Evolutionary conservation across 2,329 filamentous ascomycete species (phyloP).

Genomic region (Dactylonectria estremocensis): DNA sequence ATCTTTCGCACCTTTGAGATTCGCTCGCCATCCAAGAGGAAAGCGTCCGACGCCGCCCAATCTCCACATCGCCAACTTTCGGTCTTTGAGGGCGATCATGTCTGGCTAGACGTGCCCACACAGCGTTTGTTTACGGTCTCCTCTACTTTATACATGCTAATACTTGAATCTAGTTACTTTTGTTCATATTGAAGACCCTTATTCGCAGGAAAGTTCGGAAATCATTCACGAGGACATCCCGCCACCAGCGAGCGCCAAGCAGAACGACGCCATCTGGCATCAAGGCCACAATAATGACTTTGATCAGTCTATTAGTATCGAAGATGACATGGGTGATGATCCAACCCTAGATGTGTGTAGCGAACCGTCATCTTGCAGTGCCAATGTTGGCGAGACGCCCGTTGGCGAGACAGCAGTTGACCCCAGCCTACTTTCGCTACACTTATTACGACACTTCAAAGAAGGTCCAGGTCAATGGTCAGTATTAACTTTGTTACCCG

Average conservation of each 20-base stretch:
- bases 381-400: not conserved
- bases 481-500: accelerated
- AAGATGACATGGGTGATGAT: not conserved
- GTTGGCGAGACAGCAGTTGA: not conserved
- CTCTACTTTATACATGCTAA: accelerated
- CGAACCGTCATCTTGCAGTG: not conserved
- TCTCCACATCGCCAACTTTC: not conserved
- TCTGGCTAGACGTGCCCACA: slow-evolving; percentile 38
- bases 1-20: slow-evolving; percentile 39
- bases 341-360: not conserved
- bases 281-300: not conserved
- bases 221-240: not conserved
- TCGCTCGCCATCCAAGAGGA: not conserved
- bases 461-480: slow-evolving; percentile 42
- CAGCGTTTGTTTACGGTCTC: slow-evolving; percentile 24
- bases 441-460: slow-evolving; percentile 39
- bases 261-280: not conserved
- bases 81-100: slow-evolving; percentile 29
- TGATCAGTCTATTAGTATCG: not conserved
- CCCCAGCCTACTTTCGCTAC: slow-evolving; percentile 26
- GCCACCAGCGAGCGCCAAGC: not conserved
- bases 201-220: slow-evolving; percentile 8
- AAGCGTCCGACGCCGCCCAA: not conserved
- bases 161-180: slow-evolving; percentile 31
- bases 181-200: slow-evolving; percentile 29